Evolutionary conservation across 768 basidiomycete species (phyloP).

Genomic region (Lactarius hengduanensis): DNA sequence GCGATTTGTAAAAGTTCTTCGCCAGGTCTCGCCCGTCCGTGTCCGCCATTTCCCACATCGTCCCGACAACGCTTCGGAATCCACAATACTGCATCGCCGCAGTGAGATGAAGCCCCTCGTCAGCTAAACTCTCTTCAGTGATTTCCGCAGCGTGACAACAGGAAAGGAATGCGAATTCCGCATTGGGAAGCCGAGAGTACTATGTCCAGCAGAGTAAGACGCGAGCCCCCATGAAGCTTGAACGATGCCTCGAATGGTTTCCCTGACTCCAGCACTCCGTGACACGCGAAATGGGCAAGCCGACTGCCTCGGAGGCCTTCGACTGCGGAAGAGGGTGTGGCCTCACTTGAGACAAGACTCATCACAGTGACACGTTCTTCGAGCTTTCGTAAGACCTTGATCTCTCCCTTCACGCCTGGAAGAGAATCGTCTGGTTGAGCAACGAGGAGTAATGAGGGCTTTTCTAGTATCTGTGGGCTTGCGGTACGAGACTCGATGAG

Average conservation of each 20-base stretch:
- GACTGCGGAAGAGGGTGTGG: neutral
- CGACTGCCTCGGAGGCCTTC: neutral
- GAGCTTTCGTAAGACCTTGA: neutral
- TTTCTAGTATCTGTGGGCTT: neutral
- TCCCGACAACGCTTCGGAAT: conserved; percentile 7
- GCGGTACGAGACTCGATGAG: neutral
- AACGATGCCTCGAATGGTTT: conserved; percentile 9
- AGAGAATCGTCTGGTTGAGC: conserved; percentile 12
- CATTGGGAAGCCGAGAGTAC: neutral
- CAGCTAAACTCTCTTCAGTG: neutral
- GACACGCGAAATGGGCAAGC: conserved; percentile 16
- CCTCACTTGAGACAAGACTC: neutral
- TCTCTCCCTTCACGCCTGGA: conserved; percentile 1
- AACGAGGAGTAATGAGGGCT: conserved; percentile 3
- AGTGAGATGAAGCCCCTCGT: conserved; percentile 24
- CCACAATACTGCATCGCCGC: conserved; percentile 26
- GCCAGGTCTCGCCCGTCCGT: conserved; percentile 23
- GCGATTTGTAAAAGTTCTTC: conserved; percentile 9
- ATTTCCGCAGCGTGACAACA: conserved; percentile 15
- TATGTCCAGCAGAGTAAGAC: conserved; percentile 10
- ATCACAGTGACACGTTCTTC: neutral
- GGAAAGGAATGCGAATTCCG: conserved; percentile 19
- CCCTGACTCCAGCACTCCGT: neutral
- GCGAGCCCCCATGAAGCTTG: neutral
- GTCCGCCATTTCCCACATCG: conserved; percentile 26